These are phyloP conservation scores for Pelagophyceae sp. DNA, from an alignment of 352 stramenopile species.

Conservation along the genomic window DNA sequence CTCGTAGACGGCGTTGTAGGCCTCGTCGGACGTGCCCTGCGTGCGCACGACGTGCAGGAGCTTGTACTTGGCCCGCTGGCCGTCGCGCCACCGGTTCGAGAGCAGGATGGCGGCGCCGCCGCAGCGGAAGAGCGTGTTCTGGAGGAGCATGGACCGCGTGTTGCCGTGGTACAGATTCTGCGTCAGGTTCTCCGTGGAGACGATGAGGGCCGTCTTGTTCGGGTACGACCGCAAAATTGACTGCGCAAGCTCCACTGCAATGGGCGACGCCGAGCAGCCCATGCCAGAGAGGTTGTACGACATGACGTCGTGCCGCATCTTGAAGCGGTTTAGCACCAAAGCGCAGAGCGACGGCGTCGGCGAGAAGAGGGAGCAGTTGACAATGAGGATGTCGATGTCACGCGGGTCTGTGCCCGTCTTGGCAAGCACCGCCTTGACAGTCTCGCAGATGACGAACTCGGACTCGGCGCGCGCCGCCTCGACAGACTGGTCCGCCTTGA, in stretches of 20 bases:
- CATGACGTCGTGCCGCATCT: constrained; percentile 51
- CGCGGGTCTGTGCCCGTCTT: constrained; percentile 57
- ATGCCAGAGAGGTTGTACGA: constrained; percentile 73
- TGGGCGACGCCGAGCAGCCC: constrained; percentile 66
- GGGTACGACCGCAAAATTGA: constrained; percentile 45
- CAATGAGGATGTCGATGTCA: constrained; percentile 73
- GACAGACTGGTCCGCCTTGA: constrained; percentile 55
- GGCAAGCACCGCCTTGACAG: constrained; percentile 59
- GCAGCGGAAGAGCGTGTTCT: constrained; percentile 75
- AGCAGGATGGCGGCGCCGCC: constrained; percentile 66
- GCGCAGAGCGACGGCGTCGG: constrained; percentile 69
- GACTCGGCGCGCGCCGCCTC: constrained; percentile 59
- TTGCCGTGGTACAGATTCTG: constrained; percentile 74
- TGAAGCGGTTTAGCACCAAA: constrained; percentile 67
- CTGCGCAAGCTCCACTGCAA: constrained; percentile 64
- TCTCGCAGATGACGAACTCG: constrained; percentile 65
- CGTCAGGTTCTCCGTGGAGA: constrained; percentile 73
- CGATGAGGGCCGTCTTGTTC: constrained; percentile 58
- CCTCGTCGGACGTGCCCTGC: constrained; percentile 53
- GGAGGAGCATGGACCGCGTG: constrained; percentile 55
- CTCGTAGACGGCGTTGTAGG: constrained; percentile 65
- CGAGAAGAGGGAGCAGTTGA: constrained; percentile 75
- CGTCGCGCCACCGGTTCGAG: constrained; percentile 66
- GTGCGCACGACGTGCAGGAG: constrained; percentile 67
- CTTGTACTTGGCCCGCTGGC: constrained; percentile 67